Evolutionary conservation across 306 rosid species (phyloP).

Genomic region (Dryas octopetala): DNA sequence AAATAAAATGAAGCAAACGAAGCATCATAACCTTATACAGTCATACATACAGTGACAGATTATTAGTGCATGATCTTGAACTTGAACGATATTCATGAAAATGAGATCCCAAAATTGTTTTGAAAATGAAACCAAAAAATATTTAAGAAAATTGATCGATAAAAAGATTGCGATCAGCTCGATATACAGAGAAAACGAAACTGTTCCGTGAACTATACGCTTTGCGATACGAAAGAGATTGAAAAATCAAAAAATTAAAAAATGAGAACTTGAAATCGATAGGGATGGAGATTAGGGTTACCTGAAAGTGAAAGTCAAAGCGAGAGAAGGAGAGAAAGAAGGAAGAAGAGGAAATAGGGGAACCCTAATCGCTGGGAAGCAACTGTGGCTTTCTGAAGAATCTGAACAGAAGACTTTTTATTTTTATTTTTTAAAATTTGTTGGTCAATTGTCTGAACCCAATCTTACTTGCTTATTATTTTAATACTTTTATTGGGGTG

Average conservation of each 20-base stretch:
- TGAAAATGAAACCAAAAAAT: neutral
- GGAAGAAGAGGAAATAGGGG: neutral
- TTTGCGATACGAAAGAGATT: neutral
- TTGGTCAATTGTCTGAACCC: conserved; percentile 5
- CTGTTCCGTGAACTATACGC: neutral
- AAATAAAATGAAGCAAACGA: neutral
- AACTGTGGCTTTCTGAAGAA: conserved; percentile 5
- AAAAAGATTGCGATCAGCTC: neutral
- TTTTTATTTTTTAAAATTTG: neutral
- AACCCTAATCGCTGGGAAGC: conserved; percentile 17
- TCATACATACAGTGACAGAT: neutral
- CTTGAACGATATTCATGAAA: neutral
- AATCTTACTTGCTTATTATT: neutral
- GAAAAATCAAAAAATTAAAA: neutral
- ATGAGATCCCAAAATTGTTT: neutral
- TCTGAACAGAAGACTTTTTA: neutral
- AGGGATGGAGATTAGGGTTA: neutral
- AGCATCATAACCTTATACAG: neutral
- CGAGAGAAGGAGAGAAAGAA: neutral
- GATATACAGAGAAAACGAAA: neutral
- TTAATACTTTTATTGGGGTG: neutral
- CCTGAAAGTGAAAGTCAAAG: neutral
- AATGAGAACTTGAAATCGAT: neutral
- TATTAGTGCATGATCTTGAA: neutral
- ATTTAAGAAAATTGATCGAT: neutral